Evolutionary conservation across 306 rosid genomes (phyloP), one percentile per base, ranked within the genome.

Genomic region (Cucurbita moschata): DNA sequence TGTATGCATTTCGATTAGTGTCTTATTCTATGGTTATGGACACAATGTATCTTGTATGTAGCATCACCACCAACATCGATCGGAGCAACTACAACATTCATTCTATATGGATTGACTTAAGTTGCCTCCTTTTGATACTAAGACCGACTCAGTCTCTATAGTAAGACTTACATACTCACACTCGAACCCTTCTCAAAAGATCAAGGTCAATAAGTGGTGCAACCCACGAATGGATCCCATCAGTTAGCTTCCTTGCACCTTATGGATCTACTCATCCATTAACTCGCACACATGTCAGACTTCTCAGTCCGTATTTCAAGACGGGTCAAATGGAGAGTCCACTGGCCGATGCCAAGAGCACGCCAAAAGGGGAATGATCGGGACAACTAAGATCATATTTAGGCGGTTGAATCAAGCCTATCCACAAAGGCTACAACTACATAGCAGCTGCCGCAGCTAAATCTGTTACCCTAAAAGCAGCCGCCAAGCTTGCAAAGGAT

Each of bases 401-500:
- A n/a, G 78, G 83, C 51, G 58, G 67, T 70, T 35, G 83, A 84
- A 80, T 85, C 89, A 80, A 80, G 91, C 58, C 76, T 91, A 55
- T 84, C 90, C 50, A 72, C 89, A 77, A 96, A 94, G 79, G 96
- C 96, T 16, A 83, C 85, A 10, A 95, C 96, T 14, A 30, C 35
- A 85, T 94, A 79, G 87, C 91, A 49, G 96, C 96, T 19, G 99
- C 99, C 47, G 88, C 99, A 16, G 88, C 96, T 53, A 95, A 94
- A 85, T 97, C 96, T 35, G 84, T 94, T 75, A 78, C 97, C 79
- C 99, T 89, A 80, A 97, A 85, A 80, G 96, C 97, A 7, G 97
- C 97, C 37, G 82, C 83, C 54, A 86, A 91, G 82, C 83, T 91
- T 88, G 97, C 97, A 63, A 91, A 82, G 81, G 96, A 89, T 52